Evolutionary conservation across 306 rosid genomes (phyloP), one percentile per base, ranked within the genome.

Genomic region (Echinosophora koreensis): DNA sequence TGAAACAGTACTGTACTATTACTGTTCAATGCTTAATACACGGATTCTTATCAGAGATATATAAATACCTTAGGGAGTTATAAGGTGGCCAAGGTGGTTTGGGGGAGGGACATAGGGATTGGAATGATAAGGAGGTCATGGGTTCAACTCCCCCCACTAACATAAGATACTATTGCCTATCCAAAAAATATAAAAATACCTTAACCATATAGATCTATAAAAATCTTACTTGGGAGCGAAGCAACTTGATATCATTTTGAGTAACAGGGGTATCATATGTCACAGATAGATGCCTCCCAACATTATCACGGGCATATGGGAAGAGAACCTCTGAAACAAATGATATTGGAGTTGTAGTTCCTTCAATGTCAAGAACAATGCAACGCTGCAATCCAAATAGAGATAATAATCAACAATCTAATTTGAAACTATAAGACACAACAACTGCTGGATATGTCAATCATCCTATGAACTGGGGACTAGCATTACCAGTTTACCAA

Each of bases 261-360:
- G 98, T 90, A 54, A 89, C 97, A 42, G 86, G 78, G 27, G 91
- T 81, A 49, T 92, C 91, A 38, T 88, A 95, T 71, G 97, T 90
- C 34, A 85, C 87, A 66, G 86, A 87, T 74, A 95, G 90, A 81
- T 95, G 97, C 86, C 87, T 95, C 68, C 83, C 90, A 80, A 92
- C 97, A 83, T 90, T 92, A 76, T 88, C 86, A 68, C 91, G 90
- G 49, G 99, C 99, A 83, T 90, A 95, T 10, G 97, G 97, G 84
- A 95, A 95, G 73, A 95, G 99, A 82, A 92, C 91, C 66, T 92
- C 99, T 16, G 96, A 61, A 69, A 95, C 99, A 78, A 95, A 95
- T 18, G 99, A 92, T 80, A 95, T 95, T 17, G 99, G 99, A 66
- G 97, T 92, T 51, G 99, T 95, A 66, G 99, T 92, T 77, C 99